These are phyloP conservation scores for Mrakia blollopis DNA, from an alignment of 768 basidiomycete species.

Conservation along the genomic window DNA sequence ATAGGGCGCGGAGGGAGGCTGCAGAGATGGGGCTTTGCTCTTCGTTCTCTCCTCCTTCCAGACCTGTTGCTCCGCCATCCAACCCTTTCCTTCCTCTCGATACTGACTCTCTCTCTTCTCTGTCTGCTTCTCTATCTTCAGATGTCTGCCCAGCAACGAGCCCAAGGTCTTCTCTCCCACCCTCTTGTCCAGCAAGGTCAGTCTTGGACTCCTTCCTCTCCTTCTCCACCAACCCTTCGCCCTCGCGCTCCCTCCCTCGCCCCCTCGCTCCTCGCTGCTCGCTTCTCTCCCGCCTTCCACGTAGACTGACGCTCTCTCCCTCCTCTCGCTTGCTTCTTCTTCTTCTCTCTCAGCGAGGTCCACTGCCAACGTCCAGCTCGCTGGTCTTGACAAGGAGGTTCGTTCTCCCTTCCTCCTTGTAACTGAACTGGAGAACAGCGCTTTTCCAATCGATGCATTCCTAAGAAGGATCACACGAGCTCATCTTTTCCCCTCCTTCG, in stretches of 20 bases:
- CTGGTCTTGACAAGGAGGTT: constrained; percentile 96
- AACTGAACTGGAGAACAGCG: background rate
- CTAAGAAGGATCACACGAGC: background rate
- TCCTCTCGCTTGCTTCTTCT: background rate
- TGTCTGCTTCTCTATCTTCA: background rate
- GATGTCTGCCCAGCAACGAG: constrained; percentile 45
- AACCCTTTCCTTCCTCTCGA: too few relatives aligned
- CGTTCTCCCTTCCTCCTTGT: constrained; percentile 37
- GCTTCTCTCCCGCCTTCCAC: background rate
- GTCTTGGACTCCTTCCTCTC: background rate
- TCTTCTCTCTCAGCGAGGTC: constrained; percentile 42
- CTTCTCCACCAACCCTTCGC: background rate
- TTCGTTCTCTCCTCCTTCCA: too few relatives aligned
- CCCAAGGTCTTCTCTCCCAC: constrained; percentile 82
- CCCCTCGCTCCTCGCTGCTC: too few relatives aligned
- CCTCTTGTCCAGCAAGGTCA: constrained; percentile 65
- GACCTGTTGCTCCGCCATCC: background rate
- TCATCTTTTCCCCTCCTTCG: background rate
- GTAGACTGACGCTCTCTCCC: background rate
- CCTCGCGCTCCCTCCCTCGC: background rate
- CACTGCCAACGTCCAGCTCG: constrained; percentile 74
- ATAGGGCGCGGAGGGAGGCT: too few relatives aligned
- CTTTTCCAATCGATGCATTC: too few relatives aligned
- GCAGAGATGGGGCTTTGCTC: too few relatives aligned
- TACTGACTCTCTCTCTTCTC: background rate